Evolutionary conservation across 2,329 filamentous ascomycete genomes (phyloP).

Genomic region (Phaeoacremonium minimum): DNA sequence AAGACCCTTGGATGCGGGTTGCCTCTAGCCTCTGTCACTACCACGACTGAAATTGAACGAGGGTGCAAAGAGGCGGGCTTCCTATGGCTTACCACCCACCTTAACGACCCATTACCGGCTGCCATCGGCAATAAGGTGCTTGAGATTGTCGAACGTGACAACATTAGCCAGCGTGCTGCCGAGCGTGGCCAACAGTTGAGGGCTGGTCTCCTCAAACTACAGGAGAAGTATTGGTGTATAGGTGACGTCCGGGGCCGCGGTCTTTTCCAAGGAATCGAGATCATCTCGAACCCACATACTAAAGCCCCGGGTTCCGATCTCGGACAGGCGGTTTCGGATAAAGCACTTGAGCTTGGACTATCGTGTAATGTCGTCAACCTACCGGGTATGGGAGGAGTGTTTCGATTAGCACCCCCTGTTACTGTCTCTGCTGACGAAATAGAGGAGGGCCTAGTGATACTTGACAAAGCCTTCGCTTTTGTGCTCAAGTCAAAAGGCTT

Average conservation of each 20-base stretch:
- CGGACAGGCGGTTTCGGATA: slow-evolving; percentile 34
- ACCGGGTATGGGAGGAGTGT: slow-evolving; percentile 42
- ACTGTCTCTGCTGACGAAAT: slow-evolving; percentile 40
- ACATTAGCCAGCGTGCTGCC: slow-evolving; percentile 32
- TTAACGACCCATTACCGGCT: slow-evolving; percentile 49
- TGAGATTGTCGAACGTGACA: slow-evolving; percentile 46
- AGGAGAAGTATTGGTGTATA: slow-evolving; percentile 46
- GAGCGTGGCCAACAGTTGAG: slow-evolving; percentile 37
- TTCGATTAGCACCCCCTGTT: slow-evolving; percentile 46
- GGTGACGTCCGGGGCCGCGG: slow-evolving; percentile 48
- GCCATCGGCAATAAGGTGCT: slow-evolving; percentile 51
- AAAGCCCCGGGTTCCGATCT: slow-evolving; percentile 37
- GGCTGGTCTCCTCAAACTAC: slow-evolving; percentile 33
- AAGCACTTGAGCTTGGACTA: slow-evolving; percentile 38
- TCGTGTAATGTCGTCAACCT: slow-evolving; percentile 45
- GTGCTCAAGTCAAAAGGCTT: slow-evolving; percentile 12
- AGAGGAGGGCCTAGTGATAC: slow-evolving; percentile 38
- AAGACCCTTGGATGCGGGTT: slow-evolving; percentile 53
- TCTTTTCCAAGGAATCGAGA: slow-evolving; percentile 45
- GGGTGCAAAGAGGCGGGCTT: slow-evolving; percentile 38
- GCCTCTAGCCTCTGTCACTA: slow-evolving; percentile 44
- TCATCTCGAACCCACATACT: slow-evolving; percentile 36
- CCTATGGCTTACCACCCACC: slow-evolving; percentile 47
- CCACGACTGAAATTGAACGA: slow-evolving; percentile 40
- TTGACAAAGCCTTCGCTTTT: slow-evolving; percentile 42